phyloP scores from a whole-genome alignment of 1,284 basidiomycete species.

The Boletus holoroseus region DNA sequence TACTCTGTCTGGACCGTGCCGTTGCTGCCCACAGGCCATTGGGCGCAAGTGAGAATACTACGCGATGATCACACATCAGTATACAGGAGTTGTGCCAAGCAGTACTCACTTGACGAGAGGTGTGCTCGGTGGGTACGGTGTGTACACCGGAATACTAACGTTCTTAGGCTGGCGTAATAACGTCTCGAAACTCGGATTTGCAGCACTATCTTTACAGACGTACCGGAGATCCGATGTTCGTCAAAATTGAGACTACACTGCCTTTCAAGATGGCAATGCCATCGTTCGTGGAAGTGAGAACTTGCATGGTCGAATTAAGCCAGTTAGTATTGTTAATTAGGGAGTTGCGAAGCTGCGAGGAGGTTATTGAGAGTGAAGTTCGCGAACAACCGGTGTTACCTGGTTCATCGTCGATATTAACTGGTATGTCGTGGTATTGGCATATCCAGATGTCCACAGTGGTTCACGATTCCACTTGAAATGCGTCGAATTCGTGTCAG shows the following conservation, averaged over 20 bases:
- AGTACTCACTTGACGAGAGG: conserved; percentile 51
- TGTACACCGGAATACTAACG: conserved; percentile 49
- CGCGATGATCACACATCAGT: conserved; percentile 1
- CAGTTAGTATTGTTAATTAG: conserved; percentile 59
- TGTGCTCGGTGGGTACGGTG: conserved; percentile 44
- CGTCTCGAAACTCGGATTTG: not conserved
- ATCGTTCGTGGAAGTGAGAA: conserved; percentile 52
- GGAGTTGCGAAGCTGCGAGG: conserved; percentile 59
- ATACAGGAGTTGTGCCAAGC: not conserved
- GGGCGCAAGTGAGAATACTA: conserved; percentile 57
- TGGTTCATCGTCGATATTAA: conserved; percentile 61
- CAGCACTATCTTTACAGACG: conserved; percentile 17
- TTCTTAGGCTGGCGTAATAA: conserved; percentile 45
- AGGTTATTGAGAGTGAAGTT: not conserved
- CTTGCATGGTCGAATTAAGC: conserved; percentile 50
- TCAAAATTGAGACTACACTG: conserved; percentile 61
- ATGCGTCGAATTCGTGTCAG: not conserved
- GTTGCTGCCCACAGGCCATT: conserved; percentile 60
- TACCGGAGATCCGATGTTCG: conserved; percentile 74
- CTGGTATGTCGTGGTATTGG: conserved; percentile 55
- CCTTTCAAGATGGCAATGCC: conserved; percentile 73
- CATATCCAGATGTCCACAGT: conserved; percentile 69
- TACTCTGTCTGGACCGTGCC: conserved; percentile 57
- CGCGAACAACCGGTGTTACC: conserved; percentile 30
- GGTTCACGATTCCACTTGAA: conserved; percentile 67